Base-by-base conservation (phyloP, 352 stramenopile genomes). In the Globisporangium canariense region DNA sequence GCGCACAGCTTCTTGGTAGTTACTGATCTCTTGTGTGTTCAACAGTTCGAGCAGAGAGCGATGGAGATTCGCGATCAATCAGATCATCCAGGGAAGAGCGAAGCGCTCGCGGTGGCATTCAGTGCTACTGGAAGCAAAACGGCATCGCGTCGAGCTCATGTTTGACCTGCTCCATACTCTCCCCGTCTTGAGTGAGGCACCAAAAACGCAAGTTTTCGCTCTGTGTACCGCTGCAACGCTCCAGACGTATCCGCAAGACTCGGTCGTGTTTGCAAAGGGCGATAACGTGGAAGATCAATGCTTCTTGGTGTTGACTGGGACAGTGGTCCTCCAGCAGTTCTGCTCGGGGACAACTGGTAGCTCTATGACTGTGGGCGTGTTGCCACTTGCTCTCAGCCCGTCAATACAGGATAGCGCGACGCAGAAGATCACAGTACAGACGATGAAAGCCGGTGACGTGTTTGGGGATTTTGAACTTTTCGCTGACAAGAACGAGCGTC, bases 381-480 rank as follows among this genome's bases (percentile, higher is more conserved):
- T 41, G 2, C 14, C 41, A 8, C 40, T 45, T 46, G 8, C 43
- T n/a, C n/a, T 50, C 32, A 47, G 52, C 32, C 30, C 52, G 32
- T 20, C 61, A 18, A 22, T 11, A 11, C 28, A 32, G 16, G 61
- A 66, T 16, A 56, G 18, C 11, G n/a, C 18, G 11, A 22, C 58
- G n/a, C 52, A 69, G 2, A 73, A 69, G 54, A 53, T 85, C 6
- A 62, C 38, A 2, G 64, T 87, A 30, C 72, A 74, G 16, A 63
- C 69, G 0, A 46, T 83, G 30, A 56, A 64, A 43, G 30, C 55
- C 11, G 78, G 76, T 1, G 70, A 73, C n/a, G 65, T 77, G 2
- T 85, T 82, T 64, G 78, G 78, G 3, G 78, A 87, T 51, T 81
- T 80, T 18, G 78, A 87, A 50, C 53, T 78, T 4, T 36, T 83